Evolutionary conservation across 2,329 filamentous ascomycete species (phyloP), one percentile per base, ranked within the genome.

Genomic region (Colletotrichum musicola): DNA sequence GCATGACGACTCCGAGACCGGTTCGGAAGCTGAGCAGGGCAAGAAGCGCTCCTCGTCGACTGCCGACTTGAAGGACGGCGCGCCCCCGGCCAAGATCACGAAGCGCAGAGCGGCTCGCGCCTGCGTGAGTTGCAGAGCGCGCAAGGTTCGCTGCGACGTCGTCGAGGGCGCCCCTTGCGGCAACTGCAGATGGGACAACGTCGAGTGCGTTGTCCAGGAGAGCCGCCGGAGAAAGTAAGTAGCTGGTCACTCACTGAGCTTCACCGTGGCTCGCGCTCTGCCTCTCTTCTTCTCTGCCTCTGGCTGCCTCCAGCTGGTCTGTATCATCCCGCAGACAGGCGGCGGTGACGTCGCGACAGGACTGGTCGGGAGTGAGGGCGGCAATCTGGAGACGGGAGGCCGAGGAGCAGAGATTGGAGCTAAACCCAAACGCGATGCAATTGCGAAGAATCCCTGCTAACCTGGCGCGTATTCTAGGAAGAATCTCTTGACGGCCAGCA

Each of bases 111-210:
- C 95, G n/a, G 94, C 94, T 10, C 93, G 95, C 74, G 95, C 95
- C 18, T 98, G 95, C 79, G 93, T 94, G 71, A 94, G 92, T 74
- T 97, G 95, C 81, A 89, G 95, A 75, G 90, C 92, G 65, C 90
- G 95, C 77, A 98, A 98, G 79, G 95, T 98, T 49, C 89, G 95
- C 65, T 98, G 95, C 83, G 95, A 98, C 82, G 94, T 97, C 64
- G 94, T 96, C 68, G 94, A 97, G 79, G 92, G 92, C 56, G 91
- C 91, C 50, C 94, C 94, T 1, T 97, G 94, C 79, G 94, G 93
- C 64, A 97, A 97, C 80, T 97, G 94, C 81, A 86, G 93, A 71
- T 88, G 92, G 82, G 92, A 94, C 79, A 90, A 92, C 77, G 91
- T 94, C 67, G 90, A 93, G 77, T 94, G 92, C 80, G 84, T 91